Percentiles rank a stretch among this genome's conserved stretches.
Evolutionary conservation across 1,139 yeast genomes (phyloP).

Genomic region (Eremothecium sinecaudum): DNA sequence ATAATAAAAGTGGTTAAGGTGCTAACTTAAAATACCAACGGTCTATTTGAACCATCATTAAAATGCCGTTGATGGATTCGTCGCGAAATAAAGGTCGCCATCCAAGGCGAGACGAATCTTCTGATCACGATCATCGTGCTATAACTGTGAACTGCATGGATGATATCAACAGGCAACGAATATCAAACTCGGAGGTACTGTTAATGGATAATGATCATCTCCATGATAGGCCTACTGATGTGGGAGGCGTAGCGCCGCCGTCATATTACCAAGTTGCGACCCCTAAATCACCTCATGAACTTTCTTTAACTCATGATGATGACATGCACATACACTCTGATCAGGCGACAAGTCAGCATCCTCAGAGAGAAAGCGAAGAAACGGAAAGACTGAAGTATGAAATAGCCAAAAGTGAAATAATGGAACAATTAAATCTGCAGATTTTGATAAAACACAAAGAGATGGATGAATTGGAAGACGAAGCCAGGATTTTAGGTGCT

Average conservation of each 20-base stretch:
- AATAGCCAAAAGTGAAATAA: slow-evolving; percentile 27
- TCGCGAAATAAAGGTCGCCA: background rate
- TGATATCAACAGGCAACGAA: background rate
- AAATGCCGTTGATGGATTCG: background rate
- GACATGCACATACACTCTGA: slow-evolving; percentile 13
- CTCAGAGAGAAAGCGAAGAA: slow-evolving; percentile 22
- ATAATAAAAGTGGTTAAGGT: too few species aligned
- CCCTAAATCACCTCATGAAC: slow-evolving; percentile 35
- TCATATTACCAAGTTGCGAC: slow-evolving; percentile 33
- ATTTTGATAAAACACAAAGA: slow-evolving; percentile 64
- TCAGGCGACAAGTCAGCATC: slow-evolving; percentile 8
- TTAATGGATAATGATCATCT: slow-evolving; percentile 19
- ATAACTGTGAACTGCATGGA: background rate
- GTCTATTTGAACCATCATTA: too few species aligned
- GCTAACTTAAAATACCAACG: too few species aligned
- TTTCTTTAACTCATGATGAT: slow-evolving; percentile 14
- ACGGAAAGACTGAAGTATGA: slow-evolving; percentile 25
- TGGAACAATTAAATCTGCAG: slow-evolving; percentile 52
- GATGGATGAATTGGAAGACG: slow-evolving; percentile 47
- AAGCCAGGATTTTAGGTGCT: slow-evolving; percentile 55
- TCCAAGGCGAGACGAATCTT: background rate
- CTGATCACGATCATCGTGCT: background rate
- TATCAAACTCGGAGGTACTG: slow-evolving; percentile 13
- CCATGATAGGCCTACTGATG: slow-evolving; percentile 9
- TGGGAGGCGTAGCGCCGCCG: slow-evolving; percentile 9